These are phyloP conservation scores for Cyberlindnera japonica DNA, from an alignment of 805 yeast species.

Conservation along the genomic window DNA sequence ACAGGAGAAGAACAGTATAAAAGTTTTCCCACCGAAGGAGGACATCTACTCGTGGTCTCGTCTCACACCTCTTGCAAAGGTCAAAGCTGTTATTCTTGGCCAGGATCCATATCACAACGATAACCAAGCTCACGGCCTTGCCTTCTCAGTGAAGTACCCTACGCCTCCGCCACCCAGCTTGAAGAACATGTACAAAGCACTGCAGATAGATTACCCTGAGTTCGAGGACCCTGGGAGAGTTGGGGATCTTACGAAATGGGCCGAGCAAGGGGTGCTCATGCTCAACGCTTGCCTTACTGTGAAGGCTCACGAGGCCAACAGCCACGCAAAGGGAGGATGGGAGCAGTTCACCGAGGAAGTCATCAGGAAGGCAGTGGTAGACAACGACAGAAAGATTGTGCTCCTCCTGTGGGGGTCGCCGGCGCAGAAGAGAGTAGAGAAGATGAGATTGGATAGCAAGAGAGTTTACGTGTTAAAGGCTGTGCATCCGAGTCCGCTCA, in stretches of 20 bases:
- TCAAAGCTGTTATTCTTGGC: slow-evolving; percentile 80
- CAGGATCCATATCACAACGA: slow-evolving; percentile 95
- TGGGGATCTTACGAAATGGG: slow-evolving; percentile 76
- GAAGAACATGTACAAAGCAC: slow-evolving; percentile 78
- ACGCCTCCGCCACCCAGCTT: slow-evolving; percentile 86
- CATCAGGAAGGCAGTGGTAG: slow-evolving; percentile 55
- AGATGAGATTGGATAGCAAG: slow-evolving; percentile 28
- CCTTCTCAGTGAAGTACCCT: slow-evolving; percentile 86
- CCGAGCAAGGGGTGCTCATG: slow-evolving; percentile 79
- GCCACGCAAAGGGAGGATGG: slow-evolving; percentile 92
- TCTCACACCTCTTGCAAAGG: slow-evolving; percentile 68
- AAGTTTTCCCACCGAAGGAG: slow-evolving; percentile 75
- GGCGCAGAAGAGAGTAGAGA: slow-evolving; percentile 36
- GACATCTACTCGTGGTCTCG: slow-evolving; percentile 92
- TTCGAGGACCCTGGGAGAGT: slow-evolving; percentile 50
- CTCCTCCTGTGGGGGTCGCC: slow-evolving; percentile 39
- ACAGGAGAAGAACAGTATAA: slow-evolving; percentile 42
- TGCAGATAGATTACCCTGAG: slow-evolving; percentile 68
- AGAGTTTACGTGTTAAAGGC: slow-evolving; percentile 50
- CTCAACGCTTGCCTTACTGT: slow-evolving; percentile 89
- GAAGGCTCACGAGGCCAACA: slow-evolving; percentile 87
- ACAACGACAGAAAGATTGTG: slow-evolving; percentile 15
- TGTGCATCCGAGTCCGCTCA: slow-evolving; percentile 94
- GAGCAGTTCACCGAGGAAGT: slow-evolving; percentile 79
- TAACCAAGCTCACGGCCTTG: slow-evolving; percentile 95